Evolutionary conservation across 192 early-diverging fungal genomes (phyloP), one percentile per base, ranked within the genome.

Genomic region (Backusella australiensis): DNA sequence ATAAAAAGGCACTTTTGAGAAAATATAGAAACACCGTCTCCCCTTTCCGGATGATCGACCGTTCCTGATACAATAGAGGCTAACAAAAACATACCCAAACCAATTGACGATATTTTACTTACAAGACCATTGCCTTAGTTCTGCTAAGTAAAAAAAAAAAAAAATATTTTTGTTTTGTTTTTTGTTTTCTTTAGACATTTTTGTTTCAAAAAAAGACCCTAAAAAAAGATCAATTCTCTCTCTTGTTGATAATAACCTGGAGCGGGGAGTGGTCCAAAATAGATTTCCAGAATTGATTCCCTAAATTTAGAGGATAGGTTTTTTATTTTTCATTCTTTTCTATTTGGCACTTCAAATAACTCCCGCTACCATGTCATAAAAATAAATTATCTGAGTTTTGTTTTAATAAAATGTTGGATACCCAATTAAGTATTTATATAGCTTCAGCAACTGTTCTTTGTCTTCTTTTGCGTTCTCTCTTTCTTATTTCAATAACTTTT

Each of bases 261-360:
- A 38, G 14, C 68, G 68, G 35, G 68, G 39, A 68, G 19, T 38
- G 2, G 6, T 29, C 67, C 32, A 26, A 68, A 38, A 68, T 34
- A 68, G 67, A 34, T 38, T 68, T 68, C 35, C 34, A 34, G 35
- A 68, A 8, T 19, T 19, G 67, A 34, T 39, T 39, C 29, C 26
- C 35, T 21, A 69, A 42, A 42, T 23, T 36, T 17, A 42, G n/a
- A 69, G 68, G 68, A 69, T 42, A 69, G 39, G 35, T 39, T 69
- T 36, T 36, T 39, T 42, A 42, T 23, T 69, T 21, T 11, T 21
- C 19, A 42, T 11, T 21, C 12, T 42, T 23, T 56, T 59, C 53
- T 59, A 59, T 59, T 59, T 59, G 53, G 53, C 53, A 23, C 53
- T 59, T 59, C 3, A 59, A 59, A 59, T 23, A 19, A 2, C 52